Percentiles rank a stretch among this genome's conserved stretches.
Conservation (phyloP, 208 protist genomes). For the Strigomonas galati region DNA sequence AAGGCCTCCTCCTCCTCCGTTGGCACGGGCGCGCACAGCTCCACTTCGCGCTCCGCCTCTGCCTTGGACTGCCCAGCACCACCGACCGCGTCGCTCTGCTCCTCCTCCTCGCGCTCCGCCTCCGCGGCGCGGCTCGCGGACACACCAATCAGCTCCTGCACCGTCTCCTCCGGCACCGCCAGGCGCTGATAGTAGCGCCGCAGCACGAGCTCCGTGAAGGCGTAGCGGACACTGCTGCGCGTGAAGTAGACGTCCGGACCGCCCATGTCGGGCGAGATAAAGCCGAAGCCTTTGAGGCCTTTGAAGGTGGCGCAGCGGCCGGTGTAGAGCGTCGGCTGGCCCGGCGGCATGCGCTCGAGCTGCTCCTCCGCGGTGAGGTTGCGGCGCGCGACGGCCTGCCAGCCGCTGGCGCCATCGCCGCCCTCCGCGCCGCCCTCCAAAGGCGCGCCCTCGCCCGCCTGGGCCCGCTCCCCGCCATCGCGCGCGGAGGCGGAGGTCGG, state of each 20-base stretch:
- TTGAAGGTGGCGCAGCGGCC: constrained; percentile 68
- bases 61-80: not conserved
- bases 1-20: constrained; percentile 4
- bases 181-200: constrained; percentile 32
- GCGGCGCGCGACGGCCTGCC: not conserved
- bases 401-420: not conserved
- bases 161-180: constrained; percentile 15
- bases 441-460: constrained; percentile 2
- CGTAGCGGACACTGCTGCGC: constrained; percentile 41
- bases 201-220: constrained; percentile 66
- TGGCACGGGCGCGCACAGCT: constrained; percentile 2
- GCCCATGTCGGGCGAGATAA: constrained; percentile 64
- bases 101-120: not conserved
- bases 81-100: not conserved
- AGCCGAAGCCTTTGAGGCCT: constrained; percentile 65
- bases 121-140: not conserved
- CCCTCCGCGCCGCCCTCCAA: not conserved
- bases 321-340: constrained; percentile 40
- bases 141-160: not conserved
- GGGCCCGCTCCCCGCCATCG: not conserved
- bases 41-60: not conserved
- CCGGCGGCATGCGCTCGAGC: constrained; percentile 58
- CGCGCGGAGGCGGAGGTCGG: not conserved
- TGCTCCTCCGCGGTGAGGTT: constrained; percentile 62
- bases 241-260: constrained; percentile 85